Percentiles rank a stretch among this genome's conserved stretches.
Conservation (phyloP, 1,139 yeast genomes). For the Geotrichum europaeum region DNA sequence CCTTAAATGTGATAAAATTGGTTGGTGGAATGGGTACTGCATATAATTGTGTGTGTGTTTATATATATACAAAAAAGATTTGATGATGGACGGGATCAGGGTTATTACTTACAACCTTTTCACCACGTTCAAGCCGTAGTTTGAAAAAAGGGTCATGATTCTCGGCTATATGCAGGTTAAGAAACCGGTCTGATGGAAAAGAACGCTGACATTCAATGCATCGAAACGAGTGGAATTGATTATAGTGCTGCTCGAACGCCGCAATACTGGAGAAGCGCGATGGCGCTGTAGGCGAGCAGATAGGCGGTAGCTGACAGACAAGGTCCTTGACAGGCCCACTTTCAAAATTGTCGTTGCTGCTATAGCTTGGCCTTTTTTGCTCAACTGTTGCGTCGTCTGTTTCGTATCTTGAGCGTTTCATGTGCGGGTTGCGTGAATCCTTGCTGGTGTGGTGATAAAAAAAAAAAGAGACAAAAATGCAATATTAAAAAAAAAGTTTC, state of each 20-base stretch:
- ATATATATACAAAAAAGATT: neutral
- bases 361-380: neutral
- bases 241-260: slow-evolving; percentile 26
- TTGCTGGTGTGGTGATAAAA: neutral
- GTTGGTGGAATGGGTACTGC: neutral
- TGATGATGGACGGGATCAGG: neutral
- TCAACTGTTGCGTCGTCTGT: neutral
- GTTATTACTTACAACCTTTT: slow-evolving; percentile 27
- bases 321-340: neutral
- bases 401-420: neutral
- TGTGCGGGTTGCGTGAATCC: neutral
- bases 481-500: neutral
- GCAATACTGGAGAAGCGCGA: neutral
- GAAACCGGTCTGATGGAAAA: slow-evolving; percentile 41
- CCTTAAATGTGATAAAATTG: neutral
- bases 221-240: slow-evolving; percentile 22
- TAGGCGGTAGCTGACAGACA: slow-evolving; percentile 14
- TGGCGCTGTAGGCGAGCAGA: slow-evolving; percentile 7
- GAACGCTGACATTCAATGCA: slow-evolving; percentile 42
- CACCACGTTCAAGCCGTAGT: slow-evolving; percentile 39
- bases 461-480: neutral
- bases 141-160: slow-evolving; percentile 47
- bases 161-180: slow-evolving; percentile 50
- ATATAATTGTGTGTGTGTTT: neutral
- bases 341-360: neutral